phyloP scores from a whole-genome alignment of 768 basidiomycete genomes.

The Guyanaporus albipodus region DNA sequence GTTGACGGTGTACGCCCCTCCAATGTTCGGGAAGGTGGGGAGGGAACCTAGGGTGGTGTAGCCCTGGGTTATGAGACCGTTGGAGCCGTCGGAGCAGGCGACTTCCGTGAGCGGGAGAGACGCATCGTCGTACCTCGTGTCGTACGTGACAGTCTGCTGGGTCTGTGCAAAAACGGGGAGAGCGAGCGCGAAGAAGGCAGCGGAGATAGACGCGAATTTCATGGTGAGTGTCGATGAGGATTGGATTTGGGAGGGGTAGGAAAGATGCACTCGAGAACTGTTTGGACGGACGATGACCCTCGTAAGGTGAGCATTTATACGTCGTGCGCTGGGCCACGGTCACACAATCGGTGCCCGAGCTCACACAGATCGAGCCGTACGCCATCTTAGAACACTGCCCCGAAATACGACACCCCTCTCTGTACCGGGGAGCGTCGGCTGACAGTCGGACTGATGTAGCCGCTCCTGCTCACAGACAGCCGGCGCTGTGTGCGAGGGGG shows the following conservation, averaged over 20 bases:
- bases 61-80: slow-evolving; percentile 31
- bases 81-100: slow-evolving; percentile 33
- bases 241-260: background rate
- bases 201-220: slow-evolving; percentile 23
- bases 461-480: no score
- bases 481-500: no score
- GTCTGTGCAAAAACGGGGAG: slow-evolving; percentile 18
- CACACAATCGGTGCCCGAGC: background rate
- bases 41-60: slow-evolving; percentile 33
- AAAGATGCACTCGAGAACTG: no score
- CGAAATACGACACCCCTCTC: background rate
- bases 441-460: no score
- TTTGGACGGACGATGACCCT: no score
- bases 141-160: slow-evolving; percentile 25
- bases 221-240: slow-evolving; percentile 9
- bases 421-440: no score
- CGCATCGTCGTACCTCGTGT: slow-evolving; percentile 30
- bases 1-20: slow-evolving; percentile 31
- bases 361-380: background rate
- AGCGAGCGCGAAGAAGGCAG: slow-evolving; percentile 10
- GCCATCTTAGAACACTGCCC: background rate
- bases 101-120: slow-evolving; percentile 15
- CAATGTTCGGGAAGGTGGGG: slow-evolving; percentile 32
- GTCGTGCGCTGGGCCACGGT: background rate
- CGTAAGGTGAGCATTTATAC: slow-evolving; percentile 14